Evolutionary conservation across 495 filamentous ascomycete genomes (phyloP).

Genomic region (Neurospora sp.): DNA sequence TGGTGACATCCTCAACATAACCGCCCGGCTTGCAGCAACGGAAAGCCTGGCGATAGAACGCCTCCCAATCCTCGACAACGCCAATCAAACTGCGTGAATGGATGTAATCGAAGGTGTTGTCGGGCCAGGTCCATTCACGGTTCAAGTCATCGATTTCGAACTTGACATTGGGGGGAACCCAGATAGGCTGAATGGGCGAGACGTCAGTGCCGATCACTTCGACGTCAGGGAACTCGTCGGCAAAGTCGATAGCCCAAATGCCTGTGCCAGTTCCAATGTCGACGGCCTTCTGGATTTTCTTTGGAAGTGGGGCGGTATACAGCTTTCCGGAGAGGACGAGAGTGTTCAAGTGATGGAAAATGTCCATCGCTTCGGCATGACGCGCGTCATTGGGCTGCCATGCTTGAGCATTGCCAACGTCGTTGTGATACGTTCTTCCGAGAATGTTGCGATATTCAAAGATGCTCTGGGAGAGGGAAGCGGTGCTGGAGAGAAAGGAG

Average conservation of each 20-base stretch:
- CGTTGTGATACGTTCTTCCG: conserved; percentile 29
- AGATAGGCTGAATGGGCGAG: conserved; percentile 42
- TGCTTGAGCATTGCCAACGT: not conserved
- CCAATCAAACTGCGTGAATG: conserved; percentile 49
- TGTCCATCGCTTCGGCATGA: conserved; percentile 14
- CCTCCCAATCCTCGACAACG: conserved; percentile 44
- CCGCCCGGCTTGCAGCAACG: conserved; percentile 28
- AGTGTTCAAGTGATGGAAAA: conserved; percentile 1
- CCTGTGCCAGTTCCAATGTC: conserved; percentile 48
- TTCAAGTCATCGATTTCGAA: conserved; percentile 52
- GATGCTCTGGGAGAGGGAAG: conserved; percentile 36
- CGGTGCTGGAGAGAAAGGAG: conserved; percentile 17
- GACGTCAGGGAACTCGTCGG: conserved; percentile 39
- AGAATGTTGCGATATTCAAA: conserved; percentile 34
- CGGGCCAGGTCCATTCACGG: conserved; percentile 36
- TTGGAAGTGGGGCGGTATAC: conserved; percentile 43
- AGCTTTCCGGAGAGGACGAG: conserved; percentile 43
- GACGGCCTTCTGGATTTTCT: conserved; percentile 37
- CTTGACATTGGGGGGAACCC: conserved; percentile 40
- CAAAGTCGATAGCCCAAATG: conserved; percentile 17
- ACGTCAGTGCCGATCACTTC: conserved; percentile 54
- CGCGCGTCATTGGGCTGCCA: conserved; percentile 21
- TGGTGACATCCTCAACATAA: conserved; percentile 15
- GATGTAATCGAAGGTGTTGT: conserved; percentile 51
- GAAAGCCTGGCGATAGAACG: conserved; percentile 25